These are phyloP conservation scores for Coemansia sp. DNA, from an alignment of 192 early-diverging fungal species.

Conservation along the genomic window DNA sequence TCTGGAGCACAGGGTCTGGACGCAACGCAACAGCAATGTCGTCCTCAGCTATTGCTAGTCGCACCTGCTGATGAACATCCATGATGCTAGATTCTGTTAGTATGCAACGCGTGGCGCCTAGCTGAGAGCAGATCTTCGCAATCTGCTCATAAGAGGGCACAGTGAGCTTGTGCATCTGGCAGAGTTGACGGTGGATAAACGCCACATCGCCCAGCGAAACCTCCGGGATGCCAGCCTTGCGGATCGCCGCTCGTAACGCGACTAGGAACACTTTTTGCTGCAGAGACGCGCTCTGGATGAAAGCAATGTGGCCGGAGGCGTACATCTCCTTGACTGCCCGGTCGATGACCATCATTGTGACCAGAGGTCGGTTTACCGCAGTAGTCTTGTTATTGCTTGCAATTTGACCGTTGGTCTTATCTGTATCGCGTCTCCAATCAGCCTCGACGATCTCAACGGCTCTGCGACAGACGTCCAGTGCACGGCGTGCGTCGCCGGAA, in stretches of 20 bases:
- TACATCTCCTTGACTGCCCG: conserved; percentile 88
- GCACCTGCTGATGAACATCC: conserved; percentile 67
- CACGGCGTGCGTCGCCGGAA: conserved; percentile 93
- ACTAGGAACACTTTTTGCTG: conserved; percentile 90
- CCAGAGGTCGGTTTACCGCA: conserved; percentile 8
- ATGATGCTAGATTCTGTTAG: conserved; percentile 65
- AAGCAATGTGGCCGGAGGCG: conserved; percentile 69
- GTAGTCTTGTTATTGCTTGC: conserved; percentile 28
- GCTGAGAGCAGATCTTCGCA: conserved; percentile 61
- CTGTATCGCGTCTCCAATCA: conserved; percentile 13
- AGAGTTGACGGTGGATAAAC: conserved; percentile 67
- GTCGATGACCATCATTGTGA: conserved; percentile 69
- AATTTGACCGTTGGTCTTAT: not conserved
- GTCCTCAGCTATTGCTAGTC: conserved; percentile 72
- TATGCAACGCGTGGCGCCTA: conserved; percentile 64
- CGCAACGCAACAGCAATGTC: conserved; percentile 78
- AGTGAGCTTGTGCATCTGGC: conserved; percentile 62
- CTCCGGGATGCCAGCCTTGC: conserved; percentile 70
- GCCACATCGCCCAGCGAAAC: conserved; percentile 74
- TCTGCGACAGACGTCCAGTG: conserved; percentile 89
- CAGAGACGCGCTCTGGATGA: conserved; percentile 69
- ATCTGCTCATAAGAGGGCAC: conserved; percentile 63
- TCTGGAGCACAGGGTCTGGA: conserved; percentile 62
- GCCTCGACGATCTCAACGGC: conserved; percentile 73
- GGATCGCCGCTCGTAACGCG: conserved; percentile 61